Base-by-base conservation (phyloP, 805 yeast genomes). In the Nakazawaea siamensis region DNA sequence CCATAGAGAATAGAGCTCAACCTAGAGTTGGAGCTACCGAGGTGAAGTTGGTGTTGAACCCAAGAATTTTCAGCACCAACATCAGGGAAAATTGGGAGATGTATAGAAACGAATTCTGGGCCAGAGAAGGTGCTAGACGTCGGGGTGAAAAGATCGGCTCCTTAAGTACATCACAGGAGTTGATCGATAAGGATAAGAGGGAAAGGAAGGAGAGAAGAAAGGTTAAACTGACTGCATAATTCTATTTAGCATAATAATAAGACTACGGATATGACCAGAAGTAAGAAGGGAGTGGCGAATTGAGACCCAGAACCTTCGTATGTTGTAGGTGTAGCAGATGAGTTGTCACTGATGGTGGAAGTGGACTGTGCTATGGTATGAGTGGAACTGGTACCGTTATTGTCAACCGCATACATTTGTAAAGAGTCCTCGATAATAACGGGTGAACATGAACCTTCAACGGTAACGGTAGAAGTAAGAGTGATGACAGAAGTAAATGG, bases 31-130 rank as follows among this genome's bases (percentile, higher is more conserved):
- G 94, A 1, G 76, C 81, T 6, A 70, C 73, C 18, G 86, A 83
- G 44, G 86, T 88, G 10, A 88, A 87, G 52, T 54, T 92, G 7
- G 81, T 85, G 8, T 62, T 92, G 37, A 80, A 80, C 39, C 82
- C 97, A 3, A 64, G 95, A 33, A 78, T 79, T 1, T 92, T 90
- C 57, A 74, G 75, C 40, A 76, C 92, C 0, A 88, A 82, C 32
- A 73, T 82, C 5, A 69, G 96, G 43, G 96, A 88, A 54, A 88
- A 86, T 8, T 90, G 98, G 97, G 98, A 90, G 50, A 56, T 86
- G 27, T 90, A 88, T 49, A 60, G 98, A 40, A 84, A 83, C 45
- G 97, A 88, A 53, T 92, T 87, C 52, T 92, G 97, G 97, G 74
- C 77, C 16, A 69, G 80, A 46, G 95, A 87, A 52, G 83, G 85